Evolutionary conservation across 768 basidiomycete genomes (phyloP).

Genomic region (Cytidiella melzeri): DNA sequence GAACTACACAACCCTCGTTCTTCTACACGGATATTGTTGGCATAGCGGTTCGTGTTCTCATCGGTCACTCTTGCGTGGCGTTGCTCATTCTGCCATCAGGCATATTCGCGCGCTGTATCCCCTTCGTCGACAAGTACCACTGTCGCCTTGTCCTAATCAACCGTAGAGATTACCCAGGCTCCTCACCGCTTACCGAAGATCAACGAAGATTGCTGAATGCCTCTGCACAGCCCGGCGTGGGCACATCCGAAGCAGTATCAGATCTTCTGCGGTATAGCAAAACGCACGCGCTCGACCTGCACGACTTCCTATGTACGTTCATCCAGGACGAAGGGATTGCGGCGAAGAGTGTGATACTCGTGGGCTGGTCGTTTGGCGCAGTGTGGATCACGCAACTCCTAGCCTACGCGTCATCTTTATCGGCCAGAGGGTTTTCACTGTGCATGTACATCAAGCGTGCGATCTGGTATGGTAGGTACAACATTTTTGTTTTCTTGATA

Average conservation of each 20-base stretch:
- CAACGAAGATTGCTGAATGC: background rate
- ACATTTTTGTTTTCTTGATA: background rate
- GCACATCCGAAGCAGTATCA: background rate
- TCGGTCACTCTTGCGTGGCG: background rate
- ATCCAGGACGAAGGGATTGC: background rate
- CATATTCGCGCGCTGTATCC: conserved; percentile 1
- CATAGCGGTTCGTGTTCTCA: conserved; percentile 1
- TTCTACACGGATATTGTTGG: conserved; percentile 10
- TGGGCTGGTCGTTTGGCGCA: conserved; percentile 5
- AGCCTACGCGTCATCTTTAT: background rate
- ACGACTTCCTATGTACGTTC: conserved; percentile 3
- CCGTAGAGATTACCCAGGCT: conserved; percentile 7
- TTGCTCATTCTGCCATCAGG: background rate
- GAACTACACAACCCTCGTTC: conserved; percentile 8
- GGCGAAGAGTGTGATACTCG: background rate
- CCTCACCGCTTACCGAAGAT: background rate
- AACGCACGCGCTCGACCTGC: background rate
- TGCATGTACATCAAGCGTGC: conserved; percentile 1
- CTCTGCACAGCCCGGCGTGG: background rate
- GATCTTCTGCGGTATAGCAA: background rate
- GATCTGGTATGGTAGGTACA: conserved; percentile 4
- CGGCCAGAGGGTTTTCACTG: background rate
- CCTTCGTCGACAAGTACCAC: background rate
- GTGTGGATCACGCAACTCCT: conserved; percentile 3
- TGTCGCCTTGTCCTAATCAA: conserved; percentile 8